Percentiles rank a stretch among this genome's conserved stretches.
Conservation (phyloP, 306 rosid genomes). For the Citrullus colocynthis region DNA sequence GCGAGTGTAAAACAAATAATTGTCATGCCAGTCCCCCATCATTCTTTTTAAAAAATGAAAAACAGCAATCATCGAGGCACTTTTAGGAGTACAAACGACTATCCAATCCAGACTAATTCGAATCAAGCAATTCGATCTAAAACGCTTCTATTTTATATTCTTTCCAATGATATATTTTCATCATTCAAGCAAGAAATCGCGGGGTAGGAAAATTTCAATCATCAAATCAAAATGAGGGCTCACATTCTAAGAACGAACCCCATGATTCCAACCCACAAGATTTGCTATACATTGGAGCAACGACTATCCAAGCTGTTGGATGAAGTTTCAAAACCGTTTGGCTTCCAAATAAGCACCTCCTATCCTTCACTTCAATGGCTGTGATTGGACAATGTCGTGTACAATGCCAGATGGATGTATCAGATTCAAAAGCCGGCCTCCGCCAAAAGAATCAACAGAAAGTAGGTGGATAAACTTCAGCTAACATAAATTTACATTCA, state of each 20-base stretch:
- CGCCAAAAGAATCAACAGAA: constrained; percentile 8
- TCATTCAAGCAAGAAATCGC: not conserved
- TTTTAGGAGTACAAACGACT: too few relatives aligned
- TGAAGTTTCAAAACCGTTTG: not conserved
- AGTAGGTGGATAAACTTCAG: constrained; percentile 2
- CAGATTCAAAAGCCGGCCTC: constrained; percentile 5
- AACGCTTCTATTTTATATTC: not conserved
- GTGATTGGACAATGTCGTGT: not conserved
- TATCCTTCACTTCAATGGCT: not conserved
- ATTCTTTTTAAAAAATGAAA: too few relatives aligned
- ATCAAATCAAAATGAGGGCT: not conserved
- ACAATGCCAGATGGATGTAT: not conserved
- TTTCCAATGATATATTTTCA: not conserved
- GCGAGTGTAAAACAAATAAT: too few relatives aligned
- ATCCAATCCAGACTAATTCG: not conserved
- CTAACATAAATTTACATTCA: constrained; percentile 7
- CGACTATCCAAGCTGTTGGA: not conserved
- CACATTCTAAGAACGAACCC: not conserved
- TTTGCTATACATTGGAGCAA: constrained; percentile 1
- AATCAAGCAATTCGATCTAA: not conserved
- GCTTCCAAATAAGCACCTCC: not conserved
- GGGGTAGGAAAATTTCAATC: not conserved
- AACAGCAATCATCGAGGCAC: too few relatives aligned
- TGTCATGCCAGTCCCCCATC: too few relatives aligned
- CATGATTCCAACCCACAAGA: not conserved